A percentile compares a stretch with the other conserved stretches of the same genome.
phyloP scores from a whole-genome alignment of 352 stramenopile genomes.

The Phytopythium cucurbitacearum region DNA sequence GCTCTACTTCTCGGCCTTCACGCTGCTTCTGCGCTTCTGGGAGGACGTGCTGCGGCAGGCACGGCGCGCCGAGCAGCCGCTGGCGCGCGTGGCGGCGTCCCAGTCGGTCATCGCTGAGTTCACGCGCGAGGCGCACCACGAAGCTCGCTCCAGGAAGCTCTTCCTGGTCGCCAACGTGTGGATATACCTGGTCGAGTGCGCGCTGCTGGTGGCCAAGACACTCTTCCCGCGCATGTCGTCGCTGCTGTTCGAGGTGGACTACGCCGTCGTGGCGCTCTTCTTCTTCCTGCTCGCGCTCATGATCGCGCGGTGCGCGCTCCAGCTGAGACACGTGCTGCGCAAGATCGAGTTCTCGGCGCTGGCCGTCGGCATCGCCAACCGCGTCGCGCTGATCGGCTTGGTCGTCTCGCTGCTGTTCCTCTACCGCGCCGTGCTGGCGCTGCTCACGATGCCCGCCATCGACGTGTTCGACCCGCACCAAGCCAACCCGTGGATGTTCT shows the following conservation, averaged over 20 bases:
- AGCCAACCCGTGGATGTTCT: conserved; percentile 74
- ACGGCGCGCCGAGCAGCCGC: conserved; percentile 42
- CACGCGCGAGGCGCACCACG: conserved; percentile 44
- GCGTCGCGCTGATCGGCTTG: conserved; percentile 54
- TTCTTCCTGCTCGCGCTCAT: conserved; percentile 72
- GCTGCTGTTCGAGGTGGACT: conserved; percentile 67
- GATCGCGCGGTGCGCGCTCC: conserved; percentile 48
- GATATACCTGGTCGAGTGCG: conserved; percentile 77
- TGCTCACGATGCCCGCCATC: conserved; percentile 65
- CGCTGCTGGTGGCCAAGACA: conserved; percentile 65
- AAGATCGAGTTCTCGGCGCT: conserved; percentile 79
- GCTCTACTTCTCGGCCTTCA: conserved; percentile 81
- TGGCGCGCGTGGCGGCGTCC: conserved; percentile 57
- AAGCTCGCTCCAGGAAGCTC: conserved; percentile 47
- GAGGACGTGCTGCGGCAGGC: conserved; percentile 66
- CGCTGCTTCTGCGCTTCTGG: conserved; percentile 76
- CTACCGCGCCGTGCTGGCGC: conserved; percentile 46
- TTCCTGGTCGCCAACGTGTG: conserved; percentile 79
- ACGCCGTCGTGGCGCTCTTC: conserved; percentile 67
- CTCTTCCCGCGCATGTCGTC: conserved; percentile 52
- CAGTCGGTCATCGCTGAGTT: conserved; percentile 75
- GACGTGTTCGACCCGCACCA: conserved; percentile 68
- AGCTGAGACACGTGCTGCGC: conserved; percentile 43
- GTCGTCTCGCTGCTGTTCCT: conserved; percentile 56
- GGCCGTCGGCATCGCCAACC: conserved; percentile 42